Base-by-base conservation (phyloP, 192 early-diverging fungal species). In the Diversispora eburnea region DNA sequence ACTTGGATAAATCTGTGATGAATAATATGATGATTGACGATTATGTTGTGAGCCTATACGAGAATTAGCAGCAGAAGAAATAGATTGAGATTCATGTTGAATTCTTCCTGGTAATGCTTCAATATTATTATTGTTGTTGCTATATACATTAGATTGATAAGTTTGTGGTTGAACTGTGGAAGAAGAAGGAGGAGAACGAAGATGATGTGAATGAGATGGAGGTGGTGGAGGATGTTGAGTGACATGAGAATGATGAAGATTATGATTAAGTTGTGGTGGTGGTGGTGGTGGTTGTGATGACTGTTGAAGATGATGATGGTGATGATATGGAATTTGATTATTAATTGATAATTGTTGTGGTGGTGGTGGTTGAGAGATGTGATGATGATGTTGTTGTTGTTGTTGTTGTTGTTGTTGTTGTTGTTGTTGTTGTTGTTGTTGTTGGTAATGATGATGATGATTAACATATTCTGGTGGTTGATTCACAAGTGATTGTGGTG, bases 61-160 rank as follows among this genome's bases (percentile, higher is more conserved):
- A 3, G 4, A n/a, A 63, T 33, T n/a, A 8, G 39, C 15, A 42
- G 17, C 61, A 17, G 61, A 5, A 43, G 2, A 33, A 7, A 41
- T 45, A 63, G 61, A 19, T 45, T 63, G 61, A 42, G 41, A 41
- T n/a, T 63, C 61, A 45, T 45, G 61, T 17, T 63, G 61, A 63
- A 4, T 63, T 63, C 61, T 63, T 63, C 43, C 61, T n/a, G 60
- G 39, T 5, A 62, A 25, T 17, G 42, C 22, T 19, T 66, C 46
- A 46, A 48, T 66, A 66, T 49, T 66, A 33, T 33, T 33, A 33
- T 33, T 33, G 25, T 33, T 33, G 25, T 33, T 33, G 2, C 25
- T 33, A 66, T 49, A 48, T 25, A 51, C 20, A 51, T 66, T 5
- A 66, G 12, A 3, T 15, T 8, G 42, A 45, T 22, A 5, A 25